A percentile compares a stretch with the other conserved stretches of the same genome.
These are phyloP conservation scores for Ophiostoma angusticollis DNA, from an alignment of 2,329 filamentous ascomycete species.

Conservation along the genomic window DNA sequence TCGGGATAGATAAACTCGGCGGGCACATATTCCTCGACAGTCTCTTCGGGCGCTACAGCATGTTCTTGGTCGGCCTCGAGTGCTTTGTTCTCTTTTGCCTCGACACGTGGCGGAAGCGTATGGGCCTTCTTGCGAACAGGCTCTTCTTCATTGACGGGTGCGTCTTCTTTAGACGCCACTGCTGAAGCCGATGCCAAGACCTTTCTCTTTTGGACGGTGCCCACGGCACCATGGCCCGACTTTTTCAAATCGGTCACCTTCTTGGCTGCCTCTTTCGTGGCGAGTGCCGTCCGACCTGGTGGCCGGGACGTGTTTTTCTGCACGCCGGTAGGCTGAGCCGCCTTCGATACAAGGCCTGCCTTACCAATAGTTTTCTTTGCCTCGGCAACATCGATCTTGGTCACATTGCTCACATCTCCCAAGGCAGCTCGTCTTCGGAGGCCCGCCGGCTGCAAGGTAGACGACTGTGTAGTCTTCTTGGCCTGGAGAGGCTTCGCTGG, in stretches of 20 bases:
- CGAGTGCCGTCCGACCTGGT: constrained; percentile 42
- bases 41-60: constrained; percentile 20
- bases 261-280: constrained; percentile 33
- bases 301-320: constrained; percentile 61
- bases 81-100: constrained; percentile 29
- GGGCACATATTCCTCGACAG: constrained; percentile 17
- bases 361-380: constrained; percentile 64
- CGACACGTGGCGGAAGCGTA: constrained; percentile 32
- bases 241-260: constrained; percentile 58
- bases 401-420: constrained; percentile 90
- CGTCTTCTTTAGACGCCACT: no score
- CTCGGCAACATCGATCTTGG: constrained; percentile 59
- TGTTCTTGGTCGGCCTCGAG: constrained; percentile 19
- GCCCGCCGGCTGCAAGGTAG: constrained; percentile 26
- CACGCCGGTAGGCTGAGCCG: constrained; percentile 66
- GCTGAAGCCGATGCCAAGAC: constrained; percentile 27
- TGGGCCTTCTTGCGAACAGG: constrained; percentile 55
- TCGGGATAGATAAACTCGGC: constrained; percentile 20
- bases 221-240: constrained; percentile 55
- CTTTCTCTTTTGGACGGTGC: constrained; percentile 56
- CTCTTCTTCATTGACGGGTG: constrained; percentile 52
- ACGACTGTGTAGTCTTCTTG: constrained; percentile 47
- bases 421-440: constrained; percentile 69
- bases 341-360: constrained; percentile 63
- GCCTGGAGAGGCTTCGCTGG: constrained; percentile 51